Conservation (phyloP, 2,329 filamentous ascomycete species). For the Diaporthe citriasiana region DNA sequence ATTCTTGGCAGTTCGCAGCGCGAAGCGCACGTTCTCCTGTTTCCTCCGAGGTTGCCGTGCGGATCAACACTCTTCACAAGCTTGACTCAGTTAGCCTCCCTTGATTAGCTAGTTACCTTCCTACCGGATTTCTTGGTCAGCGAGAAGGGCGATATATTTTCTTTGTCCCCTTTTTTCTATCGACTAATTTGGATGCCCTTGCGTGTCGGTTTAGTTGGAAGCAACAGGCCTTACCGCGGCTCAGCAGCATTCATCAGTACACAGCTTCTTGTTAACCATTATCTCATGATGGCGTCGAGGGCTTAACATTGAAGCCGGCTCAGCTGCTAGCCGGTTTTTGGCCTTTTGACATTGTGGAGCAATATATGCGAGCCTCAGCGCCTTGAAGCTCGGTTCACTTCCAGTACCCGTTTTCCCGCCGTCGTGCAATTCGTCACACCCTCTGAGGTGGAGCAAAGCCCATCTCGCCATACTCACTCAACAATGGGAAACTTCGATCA, state of each 20-base stretch:
- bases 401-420: neutral
- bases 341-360: neutral
- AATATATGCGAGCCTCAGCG: conserved; percentile 2
- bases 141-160: conserved; percentile 10
- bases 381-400: neutral
- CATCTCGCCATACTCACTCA: neutral
- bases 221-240: neutral
- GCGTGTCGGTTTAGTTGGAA: neutral
- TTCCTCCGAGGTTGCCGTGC: neutral
- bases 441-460: neutral
- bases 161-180: conserved; percentile 7
- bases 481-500: conserved; percentile 30
- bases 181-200: conserved; percentile 6
- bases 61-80: neutral
- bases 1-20: neutral
- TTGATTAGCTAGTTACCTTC: neutral
- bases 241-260: neutral
- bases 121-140: neutral
- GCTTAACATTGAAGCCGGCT: conserved; percentile 17
- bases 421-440: neutral
- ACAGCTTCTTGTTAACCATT: neutral
- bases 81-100: conserved; percentile 18
- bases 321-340: neutral
- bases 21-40: neutral
- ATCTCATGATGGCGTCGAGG: neutral